Evolutionary conservation across 306 rosid genomes (phyloP).

Genomic region (Fagus sylvatica): DNA sequence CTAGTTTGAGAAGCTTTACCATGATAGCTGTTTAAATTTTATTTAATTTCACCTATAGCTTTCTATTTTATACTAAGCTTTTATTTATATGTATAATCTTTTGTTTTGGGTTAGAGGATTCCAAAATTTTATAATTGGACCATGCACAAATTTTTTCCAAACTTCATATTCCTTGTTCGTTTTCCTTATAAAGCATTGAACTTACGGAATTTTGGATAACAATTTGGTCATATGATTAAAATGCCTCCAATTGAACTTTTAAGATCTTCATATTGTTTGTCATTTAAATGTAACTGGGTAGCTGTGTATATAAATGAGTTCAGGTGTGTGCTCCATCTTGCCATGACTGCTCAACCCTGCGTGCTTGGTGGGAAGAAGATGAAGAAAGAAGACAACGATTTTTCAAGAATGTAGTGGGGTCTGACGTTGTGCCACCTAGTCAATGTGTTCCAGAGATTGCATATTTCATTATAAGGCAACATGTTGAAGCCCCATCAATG

Average conservation of each 20-base stretch:
- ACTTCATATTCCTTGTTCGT: neutral
- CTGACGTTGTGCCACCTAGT: constrained; percentile 66
- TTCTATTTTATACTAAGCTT: neutral
- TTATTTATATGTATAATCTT: neutral
- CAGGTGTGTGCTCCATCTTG: constrained; percentile 99
- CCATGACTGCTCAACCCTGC: constrained; percentile 92
- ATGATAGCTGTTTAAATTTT: neutral
- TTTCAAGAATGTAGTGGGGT: constrained; percentile 62
- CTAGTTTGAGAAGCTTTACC: neutral
- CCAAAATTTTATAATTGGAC: neutral
- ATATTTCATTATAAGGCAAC: constrained; percentile 66
- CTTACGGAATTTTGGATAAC: neutral
- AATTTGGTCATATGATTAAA: constrained; percentile 2
- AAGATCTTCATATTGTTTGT: neutral
- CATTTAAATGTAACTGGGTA: constrained; percentile 20
- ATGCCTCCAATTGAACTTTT: neutral
- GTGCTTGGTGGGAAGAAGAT: constrained; percentile 99
- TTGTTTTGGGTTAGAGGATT: neutral
- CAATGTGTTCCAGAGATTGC: constrained; percentile 77
- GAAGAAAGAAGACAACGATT: constrained; percentile 81
- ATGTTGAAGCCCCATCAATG: constrained; percentile 96
- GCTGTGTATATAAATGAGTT: constrained; percentile 5
- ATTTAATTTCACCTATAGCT: neutral
- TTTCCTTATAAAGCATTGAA: neutral
- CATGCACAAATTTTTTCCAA: neutral